Base-by-base conservation (phyloP, 306 rosid species). In the Cucurbita pepo region DNA sequence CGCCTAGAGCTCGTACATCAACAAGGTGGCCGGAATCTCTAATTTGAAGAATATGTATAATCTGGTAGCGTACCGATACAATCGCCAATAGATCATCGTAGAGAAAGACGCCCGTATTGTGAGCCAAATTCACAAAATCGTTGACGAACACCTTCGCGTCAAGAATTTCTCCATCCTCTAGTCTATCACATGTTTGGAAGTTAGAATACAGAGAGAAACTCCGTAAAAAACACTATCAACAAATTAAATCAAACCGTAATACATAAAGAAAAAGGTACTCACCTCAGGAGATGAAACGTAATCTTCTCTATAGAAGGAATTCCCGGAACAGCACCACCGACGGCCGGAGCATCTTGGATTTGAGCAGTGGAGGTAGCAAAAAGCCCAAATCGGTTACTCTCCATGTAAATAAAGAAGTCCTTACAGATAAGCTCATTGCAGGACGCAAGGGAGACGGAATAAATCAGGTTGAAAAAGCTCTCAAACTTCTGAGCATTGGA, bases 31-130 rank as follows among this genome's bases (percentile, higher is more conserved):
- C 99, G 5, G 92, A 88, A 75, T 94, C 97, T 75, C 91, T 88
- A 79, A 94, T 88, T 85, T 94, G 99, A 77, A 91, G 85, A 77
- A 94, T 86, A 81, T 94, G 96, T 75, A 94, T 76, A 21, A 76
- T 84, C 83, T 94, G 99, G 82, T 85, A 88, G 77, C 97, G 99
- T 81, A 94, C 89, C 62, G 99, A 94, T 62, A 91, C 96, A 77
- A 94, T 89, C 40, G 99, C 95, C 84, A 94, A 82, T 58, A 94
- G 85, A 84, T 94, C 99, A 79, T 94, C 99, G 62, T 94, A 89
- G 87, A 94, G 86, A 88, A 86, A 94, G 86, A 88, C 99, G 15
- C 97, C 99, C 86, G 82, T 79, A 77, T 94, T 94, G 81, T 89
- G 91, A 52, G 89, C 80, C 81, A 94, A 84, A 80, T 89, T 87